Evolutionary conservation across 306 rosid species (phyloP), one percentile per base, ranked within the genome.

Genomic region (Fagus sylvatica): DNA sequence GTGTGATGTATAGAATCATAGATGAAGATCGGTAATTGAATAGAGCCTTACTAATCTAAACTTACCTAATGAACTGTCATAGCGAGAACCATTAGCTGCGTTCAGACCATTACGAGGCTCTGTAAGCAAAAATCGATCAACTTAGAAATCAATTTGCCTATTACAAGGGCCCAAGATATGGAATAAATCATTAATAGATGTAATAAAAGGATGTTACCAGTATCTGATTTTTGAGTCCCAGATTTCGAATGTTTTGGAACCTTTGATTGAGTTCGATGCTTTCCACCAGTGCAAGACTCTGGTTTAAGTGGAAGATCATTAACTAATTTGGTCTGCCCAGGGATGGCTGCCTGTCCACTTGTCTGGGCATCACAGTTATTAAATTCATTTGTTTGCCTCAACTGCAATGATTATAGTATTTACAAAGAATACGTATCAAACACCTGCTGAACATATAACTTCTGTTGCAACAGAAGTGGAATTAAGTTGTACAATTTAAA

Each of bases 21-120:
- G 33, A 79, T 39, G 51, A 39, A n/a, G 69, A 79, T 64, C 43
- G 43, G 30, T 72, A 53, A 46, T 43, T 34, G 49, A 54, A 57
- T 6, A 41, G 48, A 70, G 2, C 41, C 5, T 41, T 56, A 46
- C 19, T 60, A 67, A 59, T 37, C 37, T 65, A 66, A 74, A 74
- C 91, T 66, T 88, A 93, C 98, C 95, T 87, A 93, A 84, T 69
- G 97, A 93, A 82, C 91, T 91, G 82, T 91, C 97, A 51, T 82
- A 91, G 55, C 95, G 97, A 80, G 94, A 84, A 72, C 76, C 76
- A 75, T 41, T 86, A 78, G 62, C 85, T 61, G 81, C 83, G 74
- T 68, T 37, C 39, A 48, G 56, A 57, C 85, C 83, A 42, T 84
- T 81, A 54, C 74, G 41, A 77, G 89, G 65, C 73, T 83, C 97